phyloP scores from a whole-genome alignment of 768 basidiomycete species.

The Symmetrospora coprosmae region DNA sequence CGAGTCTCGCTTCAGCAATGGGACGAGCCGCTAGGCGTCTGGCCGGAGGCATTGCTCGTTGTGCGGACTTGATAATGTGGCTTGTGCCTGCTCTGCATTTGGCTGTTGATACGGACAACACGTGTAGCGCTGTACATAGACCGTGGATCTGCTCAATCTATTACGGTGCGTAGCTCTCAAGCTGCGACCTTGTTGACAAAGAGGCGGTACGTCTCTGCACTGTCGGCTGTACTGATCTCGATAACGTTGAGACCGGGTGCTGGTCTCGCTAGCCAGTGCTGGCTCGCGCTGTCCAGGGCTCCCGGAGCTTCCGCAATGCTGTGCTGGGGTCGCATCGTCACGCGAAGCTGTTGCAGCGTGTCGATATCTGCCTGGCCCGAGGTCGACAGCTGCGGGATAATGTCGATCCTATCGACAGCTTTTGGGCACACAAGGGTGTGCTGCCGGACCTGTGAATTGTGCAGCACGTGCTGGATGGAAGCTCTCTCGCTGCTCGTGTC shows the following conservation, averaged over 20 bases:
- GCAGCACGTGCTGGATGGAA: not conserved
- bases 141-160: not conserved
- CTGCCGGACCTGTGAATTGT: not conserved
- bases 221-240: not conserved
- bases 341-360: not conserved
- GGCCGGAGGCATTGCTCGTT: constrained; percentile 11
- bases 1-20: not conserved
- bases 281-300: not conserved
- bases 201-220: not conserved
- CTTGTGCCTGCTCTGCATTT: not conserved
- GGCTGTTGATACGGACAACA: not conserved
- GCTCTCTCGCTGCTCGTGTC: not conserved
- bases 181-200: not conserved
- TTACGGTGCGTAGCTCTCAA: not conserved
- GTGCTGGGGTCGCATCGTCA: not conserved
- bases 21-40: constrained; percentile 13
- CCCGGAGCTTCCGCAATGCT: not conserved
- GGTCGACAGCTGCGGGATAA: not conserved
- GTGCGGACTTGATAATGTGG: not conserved
- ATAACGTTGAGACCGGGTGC: not conserved
- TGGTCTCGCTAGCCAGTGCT: not conserved
- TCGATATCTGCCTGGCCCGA: not conserved
- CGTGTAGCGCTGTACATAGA: no score
- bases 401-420: not conserved
- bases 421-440: not conserved